Percentiles rank a stretch among this genome's conserved stretches.
These are phyloP conservation scores for Quaeritorhiza haematococci DNA, from an alignment of 371 early-diverging fungal species.

Conservation along the genomic window DNA sequence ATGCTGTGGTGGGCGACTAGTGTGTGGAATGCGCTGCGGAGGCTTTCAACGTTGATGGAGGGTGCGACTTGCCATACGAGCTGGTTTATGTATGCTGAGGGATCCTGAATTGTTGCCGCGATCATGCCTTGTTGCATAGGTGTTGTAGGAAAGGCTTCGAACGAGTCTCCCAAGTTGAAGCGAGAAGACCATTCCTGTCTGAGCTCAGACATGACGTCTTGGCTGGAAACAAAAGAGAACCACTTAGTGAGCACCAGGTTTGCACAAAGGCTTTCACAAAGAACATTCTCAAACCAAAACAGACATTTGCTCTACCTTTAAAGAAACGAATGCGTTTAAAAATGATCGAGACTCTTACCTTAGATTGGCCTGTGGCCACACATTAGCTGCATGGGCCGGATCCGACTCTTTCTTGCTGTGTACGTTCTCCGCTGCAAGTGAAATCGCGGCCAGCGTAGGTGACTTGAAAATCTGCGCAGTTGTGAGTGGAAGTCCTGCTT, in stretches of 20 bases:
- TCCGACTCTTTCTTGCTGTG: not conserved
- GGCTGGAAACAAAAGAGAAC: not conserved
- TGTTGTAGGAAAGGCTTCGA: slow-evolving; percentile 11
- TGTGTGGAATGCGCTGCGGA: slow-evolving; percentile 1
- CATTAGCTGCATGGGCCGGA: too few species aligned
- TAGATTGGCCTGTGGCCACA: too few species aligned
- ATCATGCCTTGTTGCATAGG: slow-evolving; percentile 16
- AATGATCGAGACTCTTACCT: too few species aligned
- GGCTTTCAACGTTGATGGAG: not conserved
- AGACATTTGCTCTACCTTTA: too few species aligned
- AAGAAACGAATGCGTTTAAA: too few species aligned
- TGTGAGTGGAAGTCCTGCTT: slow-evolving; percentile 8
- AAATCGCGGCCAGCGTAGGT: slow-evolving; percentile 1
- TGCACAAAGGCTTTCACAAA: too few species aligned
- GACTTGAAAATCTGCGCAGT: slow-evolving; percentile 3
- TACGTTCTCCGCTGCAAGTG: too few species aligned
- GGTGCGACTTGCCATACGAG: not conserved
- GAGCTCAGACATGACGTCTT: not conserved
- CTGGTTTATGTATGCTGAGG: slow-evolving; percentile 19
- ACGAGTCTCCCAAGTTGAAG: not conserved
- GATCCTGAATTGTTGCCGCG: slow-evolving; percentile 12
- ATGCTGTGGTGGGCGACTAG: slow-evolving; percentile 2
- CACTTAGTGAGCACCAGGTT: too few species aligned
- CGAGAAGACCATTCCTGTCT: not conserved
- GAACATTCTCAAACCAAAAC: too few species aligned